Base-by-base conservation (phyloP, 352 stramenopile genomes). In the Globisporangium acanthophoron region DNA sequence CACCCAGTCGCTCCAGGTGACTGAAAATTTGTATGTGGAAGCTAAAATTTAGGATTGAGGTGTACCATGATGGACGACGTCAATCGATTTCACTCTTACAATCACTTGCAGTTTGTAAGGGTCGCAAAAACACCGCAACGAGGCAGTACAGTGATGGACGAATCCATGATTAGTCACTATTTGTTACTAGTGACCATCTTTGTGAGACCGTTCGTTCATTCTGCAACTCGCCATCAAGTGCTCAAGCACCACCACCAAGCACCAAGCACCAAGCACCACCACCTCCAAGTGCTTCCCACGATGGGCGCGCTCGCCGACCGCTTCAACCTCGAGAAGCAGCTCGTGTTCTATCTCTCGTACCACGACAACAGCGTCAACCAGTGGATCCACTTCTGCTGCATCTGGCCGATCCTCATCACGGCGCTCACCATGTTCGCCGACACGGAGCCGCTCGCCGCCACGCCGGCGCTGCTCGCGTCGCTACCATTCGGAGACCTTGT, bases 301-400 rank as follows among this genome's bases (percentile, higher is more conserved):
- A 64, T 64, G 58, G 51, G 51, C 9, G 24, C 40, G 8, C 41
- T 81, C 58, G 58, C 69, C 3, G 74, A 90, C 29, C 79, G 81
- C 62, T 92, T 92, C 60, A 61, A 90, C 63, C 63, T 94, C 47
- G 81, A 94, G 65, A 88, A 90, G 62, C 83, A 92, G 58, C 64
- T 94, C 46, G 73, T 69, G 24, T 94, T 94, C 73, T 94, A 94
- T 68, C 64, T 89, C 39, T 89, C 79, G 27, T 95, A 95, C 74
- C 86, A 95, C 65, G 65, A 83, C 73, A 80, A 95, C 67, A 72
- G 71, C 56, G 65, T 85, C 55, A 96, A 96, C 71, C 73, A 90
- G 73, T 69, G 31, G 51, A 88, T 96, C 60, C 86, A 96, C 67
- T 77, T 96, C 37, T 49, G 69, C 24, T 96, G 80, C 67, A 91